A percentile compares a stretch with the other conserved stretches of the same genome.
Conservation (phyloP, 2,329 filamentous ascomycete species). For the Capronia americana region DNA sequence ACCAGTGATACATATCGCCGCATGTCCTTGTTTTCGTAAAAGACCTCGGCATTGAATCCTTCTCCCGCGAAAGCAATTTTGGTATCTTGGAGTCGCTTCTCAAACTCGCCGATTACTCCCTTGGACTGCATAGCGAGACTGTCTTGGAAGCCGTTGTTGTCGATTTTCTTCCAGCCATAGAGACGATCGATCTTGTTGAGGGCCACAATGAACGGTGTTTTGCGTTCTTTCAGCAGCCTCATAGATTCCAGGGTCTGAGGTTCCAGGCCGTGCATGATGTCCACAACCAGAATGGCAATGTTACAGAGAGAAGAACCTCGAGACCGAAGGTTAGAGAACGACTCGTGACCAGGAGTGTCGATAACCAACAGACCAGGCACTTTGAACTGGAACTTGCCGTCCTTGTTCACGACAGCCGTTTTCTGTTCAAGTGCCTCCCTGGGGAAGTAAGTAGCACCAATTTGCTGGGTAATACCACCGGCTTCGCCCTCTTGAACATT, state of each 20-base stretch:
- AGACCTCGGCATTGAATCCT: conserved; percentile 96
- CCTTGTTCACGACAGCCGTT: conserved; percentile 89
- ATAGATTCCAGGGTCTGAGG: conserved; percentile 98
- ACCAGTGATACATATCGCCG: conserved; percentile 92
- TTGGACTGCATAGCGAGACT: conserved; percentile 88
- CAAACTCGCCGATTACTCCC: conserved; percentile 92
- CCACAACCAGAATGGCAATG: conserved; percentile 97
- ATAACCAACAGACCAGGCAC: conserved; percentile 96
- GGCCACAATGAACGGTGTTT: conserved; percentile 97
- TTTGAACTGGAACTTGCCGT: conserved; percentile 93
- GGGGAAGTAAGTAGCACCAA: conserved; percentile 99
- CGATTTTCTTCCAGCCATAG: conserved; percentile 98
- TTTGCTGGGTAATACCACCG: conserved; percentile 99
- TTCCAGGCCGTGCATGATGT: conserved; percentile 99
- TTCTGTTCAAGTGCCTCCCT: conserved; percentile 91
- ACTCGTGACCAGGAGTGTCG: conserved; percentile 99
- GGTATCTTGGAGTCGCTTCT: conserved; percentile 84
- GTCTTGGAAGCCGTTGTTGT: conserved; percentile 98
- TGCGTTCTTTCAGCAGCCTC: conserved; percentile 87
- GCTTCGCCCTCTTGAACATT: conserved; percentile 99
- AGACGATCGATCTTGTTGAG: conserved; percentile 99
- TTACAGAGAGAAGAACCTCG: conserved; percentile 98
- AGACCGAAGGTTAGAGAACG: conserved; percentile 96
- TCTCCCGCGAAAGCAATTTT: conserved; percentile 95
- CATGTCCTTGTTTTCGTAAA: conserved; percentile 98